A percentile compares a stretch with the other conserved stretches of the same genome.
Evolutionary conservation across 106 monocot species (phyloP).

Genomic region (Triglochin maritima): DNA sequence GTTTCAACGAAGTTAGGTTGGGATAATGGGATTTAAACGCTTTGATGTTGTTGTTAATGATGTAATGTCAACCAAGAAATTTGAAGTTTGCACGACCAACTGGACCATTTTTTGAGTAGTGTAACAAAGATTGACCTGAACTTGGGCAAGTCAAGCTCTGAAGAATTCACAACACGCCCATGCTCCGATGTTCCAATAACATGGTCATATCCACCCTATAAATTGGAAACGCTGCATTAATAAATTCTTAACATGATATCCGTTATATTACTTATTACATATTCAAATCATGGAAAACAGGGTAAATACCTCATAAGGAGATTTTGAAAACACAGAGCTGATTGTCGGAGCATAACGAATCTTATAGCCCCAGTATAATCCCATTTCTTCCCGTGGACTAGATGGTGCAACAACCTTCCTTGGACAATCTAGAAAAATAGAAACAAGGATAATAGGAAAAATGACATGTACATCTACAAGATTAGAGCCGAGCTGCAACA

Average conservation of each 20-base stretch:
- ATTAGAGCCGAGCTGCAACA: too few species aligned
- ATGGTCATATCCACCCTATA: constrained; percentile 86
- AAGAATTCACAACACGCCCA: constrained; percentile 60
- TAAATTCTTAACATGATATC: too few species aligned
- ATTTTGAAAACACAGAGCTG: constrained; percentile 44
- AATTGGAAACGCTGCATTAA: too few species aligned
- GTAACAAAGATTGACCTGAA: constrained; percentile 31
- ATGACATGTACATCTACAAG: background rate
- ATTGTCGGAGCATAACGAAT: constrained; percentile 81
- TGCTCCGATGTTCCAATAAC: constrained; percentile 96
- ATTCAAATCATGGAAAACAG: too few species aligned
- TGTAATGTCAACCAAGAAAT: background rate
- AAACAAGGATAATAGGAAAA: background rate
- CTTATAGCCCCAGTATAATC: constrained; percentile 83
- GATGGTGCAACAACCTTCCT: constrained; percentile 47
- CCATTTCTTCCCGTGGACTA: constrained; percentile 63
- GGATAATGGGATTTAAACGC: too few species aligned
- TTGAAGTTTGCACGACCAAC: background rate
- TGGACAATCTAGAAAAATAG: constrained; percentile 29
- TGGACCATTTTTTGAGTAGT: background rate
- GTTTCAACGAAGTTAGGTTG: too few species aligned
- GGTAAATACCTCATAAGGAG: constrained; percentile 49
- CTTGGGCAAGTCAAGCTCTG: constrained; percentile 62
- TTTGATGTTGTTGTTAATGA: too few species aligned
- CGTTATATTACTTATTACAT: too few species aligned